phyloP scores from a whole-genome alignment of 352 stramenopile genomes.

The Phytophthora idaei region DNA sequence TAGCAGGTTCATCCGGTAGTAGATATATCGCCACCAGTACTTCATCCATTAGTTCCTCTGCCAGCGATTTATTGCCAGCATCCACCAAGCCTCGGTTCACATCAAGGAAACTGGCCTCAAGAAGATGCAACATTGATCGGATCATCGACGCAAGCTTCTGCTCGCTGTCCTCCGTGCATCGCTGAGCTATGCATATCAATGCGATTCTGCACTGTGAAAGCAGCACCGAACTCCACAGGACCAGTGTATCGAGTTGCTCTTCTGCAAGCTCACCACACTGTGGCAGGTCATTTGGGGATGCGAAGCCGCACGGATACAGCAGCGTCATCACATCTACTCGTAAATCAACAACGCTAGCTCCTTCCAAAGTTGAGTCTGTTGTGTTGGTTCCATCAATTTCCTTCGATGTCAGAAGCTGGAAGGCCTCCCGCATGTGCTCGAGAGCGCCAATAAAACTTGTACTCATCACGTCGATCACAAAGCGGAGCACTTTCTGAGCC shows the following conservation, averaged over 20 bases:
- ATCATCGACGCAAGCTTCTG: slow-evolving; percentile 9
- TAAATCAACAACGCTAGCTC: slow-evolving; percentile 4
- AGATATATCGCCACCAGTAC: slow-evolving; percentile 14
- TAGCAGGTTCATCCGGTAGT: slow-evolving; percentile 1
- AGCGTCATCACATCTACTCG: slow-evolving; percentile 36
- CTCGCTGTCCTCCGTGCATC: background rate
- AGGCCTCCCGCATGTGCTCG: slow-evolving; percentile 43
- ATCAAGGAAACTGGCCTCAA: slow-evolving; percentile 24
- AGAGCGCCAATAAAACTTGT: slow-evolving; percentile 62
- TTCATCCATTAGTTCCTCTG: slow-evolving; percentile 29
- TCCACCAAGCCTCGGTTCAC: slow-evolving; percentile 23
- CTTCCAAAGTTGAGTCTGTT: background rate
- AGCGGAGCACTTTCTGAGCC: slow-evolving; percentile 46
- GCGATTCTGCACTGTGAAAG: slow-evolving; percentile 51
- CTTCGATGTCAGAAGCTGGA: slow-evolving; percentile 16
- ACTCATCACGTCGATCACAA: slow-evolving; percentile 56
- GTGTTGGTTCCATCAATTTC: background rate
- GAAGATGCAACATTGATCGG: slow-evolving; percentile 17
- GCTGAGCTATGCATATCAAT: background rate
- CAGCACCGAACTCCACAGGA: slow-evolving; percentile 49
- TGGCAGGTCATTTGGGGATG: slow-evolving; percentile 32
- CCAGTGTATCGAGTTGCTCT: slow-evolving; percentile 47
- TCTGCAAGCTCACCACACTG: slow-evolving; percentile 54
- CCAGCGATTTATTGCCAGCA: slow-evolving; percentile 21
- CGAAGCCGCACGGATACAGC: slow-evolving; percentile 46